A percentile compares a stretch with the other conserved stretches of the same genome.
Evolutionary conservation across 2,329 filamentous ascomycete genomes (phyloP).

Genomic region (Colletotrichum musae): DNA sequence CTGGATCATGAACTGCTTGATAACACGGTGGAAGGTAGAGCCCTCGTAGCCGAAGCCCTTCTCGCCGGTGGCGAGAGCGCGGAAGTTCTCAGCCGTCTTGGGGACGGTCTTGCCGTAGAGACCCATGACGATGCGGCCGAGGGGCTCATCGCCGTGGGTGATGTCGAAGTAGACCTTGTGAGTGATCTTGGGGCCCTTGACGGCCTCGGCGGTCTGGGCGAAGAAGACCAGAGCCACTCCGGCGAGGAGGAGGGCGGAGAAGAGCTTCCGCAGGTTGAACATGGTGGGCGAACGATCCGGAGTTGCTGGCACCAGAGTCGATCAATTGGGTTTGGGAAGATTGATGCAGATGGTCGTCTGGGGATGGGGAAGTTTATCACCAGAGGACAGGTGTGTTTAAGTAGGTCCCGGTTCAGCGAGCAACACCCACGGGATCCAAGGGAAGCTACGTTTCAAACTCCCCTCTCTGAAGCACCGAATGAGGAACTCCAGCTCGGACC

Average conservation of each 20-base stretch:
- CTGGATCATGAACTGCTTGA: constrained; percentile 94
- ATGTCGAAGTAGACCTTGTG: constrained; percentile 95
- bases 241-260: constrained; percentile 82
- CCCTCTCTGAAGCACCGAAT: constrained; percentile 41
- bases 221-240: constrained; percentile 83
- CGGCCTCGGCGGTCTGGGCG: constrained; percentile 79
- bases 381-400: constrained; percentile 32
- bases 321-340: constrained; percentile 28
- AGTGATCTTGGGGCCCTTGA: constrained; percentile 94
- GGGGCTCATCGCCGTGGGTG: constrained; percentile 78
- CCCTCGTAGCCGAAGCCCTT: constrained; percentile 88
- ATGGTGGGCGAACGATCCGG: constrained; percentile 64
- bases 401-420: constrained; percentile 14
- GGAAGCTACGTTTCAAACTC: constrained; percentile 40
- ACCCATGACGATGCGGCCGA: constrained; percentile 84
- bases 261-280: constrained; percentile 80
- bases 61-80: constrained; percentile 86
- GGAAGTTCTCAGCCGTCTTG: constrained; percentile 81
- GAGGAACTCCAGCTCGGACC: constrained; percentile 37
- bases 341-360: constrained; percentile 28
- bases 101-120: constrained; percentile 91
- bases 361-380: constrained; percentile 14
- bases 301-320: constrained; percentile 23
- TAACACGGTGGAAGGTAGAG: constrained; percentile 90
- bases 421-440: neutral